Evolutionary conservation across 208 protist species (phyloP).

Genomic region (Angomonas ambiguus): DNA sequence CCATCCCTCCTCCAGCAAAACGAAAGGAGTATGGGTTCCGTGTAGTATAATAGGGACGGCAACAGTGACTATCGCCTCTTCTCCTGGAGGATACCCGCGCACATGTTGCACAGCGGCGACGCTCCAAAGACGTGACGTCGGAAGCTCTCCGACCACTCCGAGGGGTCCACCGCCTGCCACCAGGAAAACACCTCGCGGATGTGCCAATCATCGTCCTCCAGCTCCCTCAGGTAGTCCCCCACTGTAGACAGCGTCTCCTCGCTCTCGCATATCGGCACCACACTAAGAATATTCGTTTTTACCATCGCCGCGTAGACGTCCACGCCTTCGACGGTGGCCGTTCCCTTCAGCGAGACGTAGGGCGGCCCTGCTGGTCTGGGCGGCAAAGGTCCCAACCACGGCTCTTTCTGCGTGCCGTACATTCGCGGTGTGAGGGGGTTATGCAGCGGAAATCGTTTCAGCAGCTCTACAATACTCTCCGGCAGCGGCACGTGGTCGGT

Average conservation of each 20-base stretch:
- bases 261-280: neutral
- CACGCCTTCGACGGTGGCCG: no score
- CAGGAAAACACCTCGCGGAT: neutral
- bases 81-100: neutral
- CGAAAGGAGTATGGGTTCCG: no score
- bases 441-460: neutral
- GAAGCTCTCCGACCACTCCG: neutral
- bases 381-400: no score
- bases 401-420: no score
- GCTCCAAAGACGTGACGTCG: neutral
- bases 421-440: no score
- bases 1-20: no score
- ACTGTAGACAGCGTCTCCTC: neutral
- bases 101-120: neutral
- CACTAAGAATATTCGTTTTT: neutral
- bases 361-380: no score
- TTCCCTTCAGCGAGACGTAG: no score
- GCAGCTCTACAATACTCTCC: neutral
- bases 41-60: no score
- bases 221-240: neutral
- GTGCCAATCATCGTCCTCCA: neutral
- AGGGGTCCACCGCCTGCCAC: neutral
- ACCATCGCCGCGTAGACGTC: no score
- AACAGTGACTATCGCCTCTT: no score
- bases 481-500: constrained; percentile 31